Percentiles rank a stretch among this genome's conserved stretches.
phyloP scores from a whole-genome alignment of 2,329 filamentous ascomycete genomes.

The Pyrenophora graminea region DNA sequence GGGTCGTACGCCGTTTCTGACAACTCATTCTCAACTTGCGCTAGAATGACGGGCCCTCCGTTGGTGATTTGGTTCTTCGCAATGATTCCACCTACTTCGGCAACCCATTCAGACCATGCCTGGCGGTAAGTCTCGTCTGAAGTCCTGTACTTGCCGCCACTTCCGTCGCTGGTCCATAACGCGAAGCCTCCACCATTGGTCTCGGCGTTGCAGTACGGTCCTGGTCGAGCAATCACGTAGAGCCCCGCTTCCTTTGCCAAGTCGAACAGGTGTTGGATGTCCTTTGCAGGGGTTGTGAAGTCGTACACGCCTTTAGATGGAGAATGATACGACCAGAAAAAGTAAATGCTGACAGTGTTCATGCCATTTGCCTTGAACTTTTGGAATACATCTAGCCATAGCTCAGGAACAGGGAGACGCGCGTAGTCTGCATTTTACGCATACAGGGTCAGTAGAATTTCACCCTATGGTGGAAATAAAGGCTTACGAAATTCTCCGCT shows the following conservation, averaged over 20 bases:
- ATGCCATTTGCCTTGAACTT: slow-evolving; percentile 59
- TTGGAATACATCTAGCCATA: slow-evolving; percentile 60
- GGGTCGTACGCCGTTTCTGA: slow-evolving; percentile 51
- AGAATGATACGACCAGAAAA: slow-evolving; percentile 58
- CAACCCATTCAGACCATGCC: slow-evolving; percentile 55
- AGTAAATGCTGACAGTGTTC: slow-evolving; percentile 57
- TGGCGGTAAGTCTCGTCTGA: slow-evolving; percentile 51
- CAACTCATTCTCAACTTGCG: slow-evolving; percentile 60
- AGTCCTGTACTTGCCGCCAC: slow-evolving; percentile 51
- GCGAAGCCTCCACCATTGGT: slow-evolving; percentile 55
- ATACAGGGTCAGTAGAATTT: not conserved
- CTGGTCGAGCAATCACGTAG: slow-evolving; percentile 57
- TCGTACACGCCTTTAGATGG: slow-evolving; percentile 53
- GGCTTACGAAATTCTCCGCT: slow-evolving; percentile 53
- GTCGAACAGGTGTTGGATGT: slow-evolving; percentile 57
- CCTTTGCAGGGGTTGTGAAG: slow-evolving; percentile 57
- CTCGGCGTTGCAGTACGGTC: slow-evolving; percentile 59
- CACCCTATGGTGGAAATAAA: not conserved
- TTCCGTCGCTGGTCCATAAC: slow-evolving; percentile 54
- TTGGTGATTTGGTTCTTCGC: slow-evolving; percentile 56
- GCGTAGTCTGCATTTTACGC: slow-evolving; percentile 47
- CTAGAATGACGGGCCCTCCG: slow-evolving; percentile 57
- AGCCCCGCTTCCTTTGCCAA: slow-evolving; percentile 57
- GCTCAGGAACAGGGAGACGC: slow-evolving; percentile 58
- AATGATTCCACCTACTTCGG: slow-evolving; percentile 54